Conservation (phyloP, 2,329 filamentous ascomycete species). For the Hymenoscyphus fraxineus region DNA sequence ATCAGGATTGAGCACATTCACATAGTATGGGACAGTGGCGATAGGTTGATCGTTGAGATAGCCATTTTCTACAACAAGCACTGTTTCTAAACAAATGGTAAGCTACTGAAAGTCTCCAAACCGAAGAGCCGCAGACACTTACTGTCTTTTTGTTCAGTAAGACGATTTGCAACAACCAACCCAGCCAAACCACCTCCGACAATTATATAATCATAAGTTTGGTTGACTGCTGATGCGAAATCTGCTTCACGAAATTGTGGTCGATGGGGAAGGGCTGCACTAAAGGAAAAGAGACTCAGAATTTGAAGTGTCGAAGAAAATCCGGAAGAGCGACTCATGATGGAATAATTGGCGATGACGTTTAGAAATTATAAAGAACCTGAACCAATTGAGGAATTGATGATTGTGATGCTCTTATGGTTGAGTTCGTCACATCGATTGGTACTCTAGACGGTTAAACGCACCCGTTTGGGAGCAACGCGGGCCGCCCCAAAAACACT, state of each 20-base stretch:
- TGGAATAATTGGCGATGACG: background rate
- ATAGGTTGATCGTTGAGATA: conserved; percentile 9
- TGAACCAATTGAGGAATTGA: background rate
- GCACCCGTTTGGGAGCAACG: background rate
- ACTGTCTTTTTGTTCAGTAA: conserved; percentile 8
- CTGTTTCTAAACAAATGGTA: conserved; percentile 24
- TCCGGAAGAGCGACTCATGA: background rate
- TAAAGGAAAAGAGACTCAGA: background rate
- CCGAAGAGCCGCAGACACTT: background rate
- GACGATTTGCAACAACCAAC: conserved; percentile 10
- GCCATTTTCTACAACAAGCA: conserved; percentile 40
- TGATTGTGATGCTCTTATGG: background rate
- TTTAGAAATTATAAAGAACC: background rate
- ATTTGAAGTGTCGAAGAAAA: background rate
- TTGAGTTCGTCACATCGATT: background rate
- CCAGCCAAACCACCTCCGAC: conserved; percentile 9
- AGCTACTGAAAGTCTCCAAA: background rate
- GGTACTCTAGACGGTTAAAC: background rate
- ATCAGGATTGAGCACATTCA: conserved; percentile 1
- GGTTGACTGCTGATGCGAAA: background rate
- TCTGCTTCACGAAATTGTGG: background rate
- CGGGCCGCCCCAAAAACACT: background rate
- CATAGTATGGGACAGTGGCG: conserved; percentile 10
- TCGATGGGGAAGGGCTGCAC: background rate
- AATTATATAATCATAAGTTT: conserved; percentile 11